phyloP scores from a whole-genome alignment of 106 monocot species.

The Platanthera guangdongensis region DNA sequence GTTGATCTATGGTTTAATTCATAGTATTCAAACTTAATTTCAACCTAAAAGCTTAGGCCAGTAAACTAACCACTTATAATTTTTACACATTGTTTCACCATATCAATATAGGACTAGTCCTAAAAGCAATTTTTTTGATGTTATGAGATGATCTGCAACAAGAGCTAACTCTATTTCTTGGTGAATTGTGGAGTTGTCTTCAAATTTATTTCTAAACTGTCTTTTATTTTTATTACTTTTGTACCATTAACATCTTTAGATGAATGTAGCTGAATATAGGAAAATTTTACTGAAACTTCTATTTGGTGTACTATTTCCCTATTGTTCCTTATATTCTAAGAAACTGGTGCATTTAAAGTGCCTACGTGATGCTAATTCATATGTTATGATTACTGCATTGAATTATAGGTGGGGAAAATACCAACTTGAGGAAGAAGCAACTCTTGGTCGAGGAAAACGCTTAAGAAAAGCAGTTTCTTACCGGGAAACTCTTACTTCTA shows the following conservation, averaged over 20 bases:
- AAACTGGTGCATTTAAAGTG: background rate
- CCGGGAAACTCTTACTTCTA: constrained; percentile 66
- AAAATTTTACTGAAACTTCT: background rate
- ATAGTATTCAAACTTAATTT: background rate
- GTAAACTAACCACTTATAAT: background rate
- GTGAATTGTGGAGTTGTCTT: background rate
- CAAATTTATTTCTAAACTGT: background rate
- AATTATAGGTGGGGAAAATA: constrained; percentile 81
- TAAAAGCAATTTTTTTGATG: background rate
- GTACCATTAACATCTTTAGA: background rate
- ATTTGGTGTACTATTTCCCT: background rate
- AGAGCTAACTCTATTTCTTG: background rate
- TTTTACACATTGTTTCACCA: background rate
- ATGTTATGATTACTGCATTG: background rate
- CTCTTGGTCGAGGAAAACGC: constrained; percentile 93
- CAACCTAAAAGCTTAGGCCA: background rate
- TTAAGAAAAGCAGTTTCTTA: constrained; percentile 93
- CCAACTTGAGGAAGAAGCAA: constrained; percentile 88
- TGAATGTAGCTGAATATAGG: background rate
- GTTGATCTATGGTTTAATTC: background rate
- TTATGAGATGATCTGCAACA: background rate
- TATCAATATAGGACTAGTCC: background rate
- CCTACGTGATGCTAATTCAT: background rate
- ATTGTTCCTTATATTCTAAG: background rate
- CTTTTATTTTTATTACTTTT: background rate